Percentiles rank a stretch among this genome's conserved stretches.
phyloP scores from a whole-genome alignment of 371 early-diverging fungal genomes.

The Lichtheimia corymbifera region DNA sequence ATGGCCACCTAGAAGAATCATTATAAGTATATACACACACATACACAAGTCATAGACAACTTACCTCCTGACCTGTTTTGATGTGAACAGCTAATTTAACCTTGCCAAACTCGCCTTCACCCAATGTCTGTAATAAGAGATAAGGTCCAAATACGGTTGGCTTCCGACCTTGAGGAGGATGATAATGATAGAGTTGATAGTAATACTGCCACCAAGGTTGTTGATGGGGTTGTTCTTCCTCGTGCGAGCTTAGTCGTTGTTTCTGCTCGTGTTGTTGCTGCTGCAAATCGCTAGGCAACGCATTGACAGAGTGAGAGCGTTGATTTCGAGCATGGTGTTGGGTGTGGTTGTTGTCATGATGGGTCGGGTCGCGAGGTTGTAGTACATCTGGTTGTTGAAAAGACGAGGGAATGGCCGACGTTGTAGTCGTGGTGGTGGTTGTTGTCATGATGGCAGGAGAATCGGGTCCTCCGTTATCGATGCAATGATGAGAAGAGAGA shows the following conservation, averaged over 20 bases:
- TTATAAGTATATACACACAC: too few relatives aligned
- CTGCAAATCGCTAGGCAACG: conserved; percentile 37
- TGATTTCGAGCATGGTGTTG: conserved; percentile 23
- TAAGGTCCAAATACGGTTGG: conserved; percentile 89
- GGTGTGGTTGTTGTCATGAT: not conserved
- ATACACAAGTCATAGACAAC: not conserved
- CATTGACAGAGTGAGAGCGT: conserved; percentile 46
- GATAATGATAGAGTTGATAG: conserved; percentile 43
- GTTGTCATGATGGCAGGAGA: conserved; percentile 4
- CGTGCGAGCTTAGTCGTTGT: conserved; percentile 15
- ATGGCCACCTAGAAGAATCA: conserved; percentile 68
- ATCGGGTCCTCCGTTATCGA: conserved; percentile 1
- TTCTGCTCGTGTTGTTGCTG: conserved; percentile 36
- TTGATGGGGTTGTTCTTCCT: not conserved
- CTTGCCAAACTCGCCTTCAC: conserved; percentile 98
- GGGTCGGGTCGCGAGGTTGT: not conserved
- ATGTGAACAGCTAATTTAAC: conserved; percentile 96
- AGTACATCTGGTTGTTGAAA: not conserved
- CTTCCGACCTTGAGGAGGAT: conserved; percentile 45
- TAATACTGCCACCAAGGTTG: conserved; percentile 52
- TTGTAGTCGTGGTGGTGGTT: not conserved
- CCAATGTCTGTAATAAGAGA: conserved; percentile 91
- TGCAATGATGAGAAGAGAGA: conserved; percentile 9
- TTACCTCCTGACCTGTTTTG: conserved; percentile 90
- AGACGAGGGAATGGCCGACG: not conserved